Base-by-base conservation (phyloP, 257 asterid species). In the Ligustrum vulgare region DNA sequence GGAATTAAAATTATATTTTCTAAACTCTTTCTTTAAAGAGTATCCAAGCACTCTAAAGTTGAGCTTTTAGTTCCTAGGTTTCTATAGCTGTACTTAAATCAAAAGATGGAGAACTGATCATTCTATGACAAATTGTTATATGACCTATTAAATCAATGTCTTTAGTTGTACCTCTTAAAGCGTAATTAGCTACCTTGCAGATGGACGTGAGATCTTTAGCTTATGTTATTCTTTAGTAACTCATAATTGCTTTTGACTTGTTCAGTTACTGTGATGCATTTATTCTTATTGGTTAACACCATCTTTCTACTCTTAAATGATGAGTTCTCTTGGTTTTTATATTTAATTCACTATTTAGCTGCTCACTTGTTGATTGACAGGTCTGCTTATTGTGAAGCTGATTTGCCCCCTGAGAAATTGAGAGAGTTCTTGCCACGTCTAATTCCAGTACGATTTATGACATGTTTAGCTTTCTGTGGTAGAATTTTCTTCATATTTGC, bases 331-430 rank as follows among this genome's bases (percentile, higher is more conserved):
- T 60, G 6, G 25, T 60, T 60, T 60, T 60, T 23, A 23, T 23
- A 22, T 23, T 23, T 28, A 39, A 2, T 41, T 39, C 41, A 67
- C 78, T 31, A 70, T 80, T 65, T 73, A 51, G 72, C 71, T 32
- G 73, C 84, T 76, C 16, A 51, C 8, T 36, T 75, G 31, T 69
- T 73, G 45, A 60, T 83, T 82, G 71, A 64, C 90, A 96, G 99
- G 99, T 91, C 98, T 60, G 96, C 96, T 68, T 96, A 96, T 82
- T 93, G 97, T 67, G 99, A 96, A 87, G 92, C 97, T 67, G 98
- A 91, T 82, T 74, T 96, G 86, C 97, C 97, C 20, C 93, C 95
- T 77, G 98, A 91, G 84, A 82, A 89, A 83, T 87, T 96, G 89
- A 91, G 91, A 74, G 98, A 90, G 79, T 90, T 87, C 79, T 86